Conservation (phyloP, 2,329 filamentous ascomycete species). For the Colletotrichum sp. region DNA sequence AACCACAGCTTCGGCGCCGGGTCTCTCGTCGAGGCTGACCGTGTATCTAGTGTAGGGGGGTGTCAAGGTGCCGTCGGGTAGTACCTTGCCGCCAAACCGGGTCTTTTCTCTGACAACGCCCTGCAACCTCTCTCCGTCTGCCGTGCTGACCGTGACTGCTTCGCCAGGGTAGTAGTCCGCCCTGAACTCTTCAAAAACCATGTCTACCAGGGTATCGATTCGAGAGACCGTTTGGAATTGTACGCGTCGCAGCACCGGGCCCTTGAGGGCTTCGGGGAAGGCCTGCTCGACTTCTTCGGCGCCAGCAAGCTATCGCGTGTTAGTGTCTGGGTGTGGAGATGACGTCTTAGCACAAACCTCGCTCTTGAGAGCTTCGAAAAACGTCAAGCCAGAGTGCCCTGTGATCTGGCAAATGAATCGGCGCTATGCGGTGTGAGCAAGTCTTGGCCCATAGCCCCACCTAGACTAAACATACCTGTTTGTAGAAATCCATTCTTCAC, state of each 20-base stretch:
- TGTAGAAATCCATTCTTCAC: constrained; percentile 87
- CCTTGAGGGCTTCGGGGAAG: constrained; percentile 90
- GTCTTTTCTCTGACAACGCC: constrained; percentile 87
- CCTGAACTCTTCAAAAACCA: constrained; percentile 80
- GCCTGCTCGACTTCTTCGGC: constrained; percentile 88
- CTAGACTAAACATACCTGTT: constrained; percentile 65
- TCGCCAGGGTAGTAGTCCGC: constrained; percentile 91
- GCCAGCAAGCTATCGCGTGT: constrained; percentile 66
- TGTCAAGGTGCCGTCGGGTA: constrained; percentile 72
- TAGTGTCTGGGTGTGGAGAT: not conserved
- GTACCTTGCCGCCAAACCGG: constrained; percentile 67
- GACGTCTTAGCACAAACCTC: constrained; percentile 66
- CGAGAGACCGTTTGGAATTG: constrained; percentile 90
- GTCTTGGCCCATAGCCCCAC: constrained; percentile 17
- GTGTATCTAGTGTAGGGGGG: constrained; percentile 80
- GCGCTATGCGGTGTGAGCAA: constrained; percentile 54
- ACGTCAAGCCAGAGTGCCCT: constrained; percentile 87
- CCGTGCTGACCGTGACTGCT: constrained; percentile 74
- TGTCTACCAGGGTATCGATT: constrained; percentile 80
- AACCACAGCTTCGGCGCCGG: constrained; percentile 76
- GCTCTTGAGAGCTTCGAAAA: constrained; percentile 90
- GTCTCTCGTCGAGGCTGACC: constrained; percentile 73
- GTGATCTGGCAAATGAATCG: constrained; percentile 96
- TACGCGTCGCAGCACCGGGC: constrained; percentile 86
- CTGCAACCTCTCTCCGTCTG: constrained; percentile 71